Percentiles rank a stretch among this genome's conserved stretches.
phyloP scores from a whole-genome alignment of 129 eudicot species.

The Escallonia herrerae region DNA sequence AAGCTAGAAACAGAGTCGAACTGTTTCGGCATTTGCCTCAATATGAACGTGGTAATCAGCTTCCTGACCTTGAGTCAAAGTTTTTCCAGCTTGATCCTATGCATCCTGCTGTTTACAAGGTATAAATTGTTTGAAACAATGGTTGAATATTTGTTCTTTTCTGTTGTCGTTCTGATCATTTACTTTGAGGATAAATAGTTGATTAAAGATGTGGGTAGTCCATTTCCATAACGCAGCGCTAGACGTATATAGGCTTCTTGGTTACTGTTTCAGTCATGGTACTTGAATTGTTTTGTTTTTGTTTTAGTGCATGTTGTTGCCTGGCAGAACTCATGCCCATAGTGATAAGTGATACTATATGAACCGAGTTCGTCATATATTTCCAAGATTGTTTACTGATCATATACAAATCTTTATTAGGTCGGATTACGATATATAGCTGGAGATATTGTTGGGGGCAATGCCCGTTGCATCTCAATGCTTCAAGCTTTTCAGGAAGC shows the following conservation, averaged over 20 bases:
- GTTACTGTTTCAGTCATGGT: background rate
- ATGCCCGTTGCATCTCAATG: constrained; percentile 85
- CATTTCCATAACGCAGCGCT: too few relatives aligned
- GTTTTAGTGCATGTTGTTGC: too few relatives aligned
- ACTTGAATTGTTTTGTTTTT: background rate
- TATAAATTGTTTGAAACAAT: constrained; percentile 12
- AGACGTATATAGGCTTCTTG: background rate
- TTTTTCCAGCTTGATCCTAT: constrained; percentile 67
- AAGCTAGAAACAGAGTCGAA: constrained; percentile 80
- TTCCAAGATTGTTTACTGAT: background rate
- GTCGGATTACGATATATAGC: constrained; percentile 77
- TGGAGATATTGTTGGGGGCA: constrained; percentile 66
- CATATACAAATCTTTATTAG: constrained; percentile 26
- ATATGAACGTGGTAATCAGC: constrained; percentile 75
- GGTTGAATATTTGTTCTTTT: too few relatives aligned
- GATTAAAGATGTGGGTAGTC: too few relatives aligned
- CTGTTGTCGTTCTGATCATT: too few relatives aligned
- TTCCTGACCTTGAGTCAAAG: constrained; percentile 64
- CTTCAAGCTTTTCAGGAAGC: constrained; percentile 78
- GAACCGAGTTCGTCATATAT: too few relatives aligned
- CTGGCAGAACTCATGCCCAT: too few relatives aligned
- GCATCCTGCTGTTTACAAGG: constrained; percentile 96
- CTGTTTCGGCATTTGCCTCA: constrained; percentile 87
- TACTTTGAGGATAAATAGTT: too few relatives aligned
- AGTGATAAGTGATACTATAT: too few relatives aligned